Evolutionary conservation across 306 rosid genomes (phyloP).

Genomic region (Ziziphus jujuba): DNA sequence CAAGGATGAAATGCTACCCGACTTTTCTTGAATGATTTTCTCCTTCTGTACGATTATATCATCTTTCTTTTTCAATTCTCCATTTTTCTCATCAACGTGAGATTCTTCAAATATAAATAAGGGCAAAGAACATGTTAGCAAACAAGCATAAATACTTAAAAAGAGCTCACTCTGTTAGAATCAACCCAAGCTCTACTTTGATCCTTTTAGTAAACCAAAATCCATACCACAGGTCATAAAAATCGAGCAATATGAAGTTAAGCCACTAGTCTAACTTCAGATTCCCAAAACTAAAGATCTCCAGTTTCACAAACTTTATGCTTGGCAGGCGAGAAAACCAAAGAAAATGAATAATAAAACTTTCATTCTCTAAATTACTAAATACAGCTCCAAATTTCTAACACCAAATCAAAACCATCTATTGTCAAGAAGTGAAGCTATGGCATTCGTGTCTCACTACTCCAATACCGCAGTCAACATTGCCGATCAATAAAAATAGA

Average conservation of each 20-base stretch:
- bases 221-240: too few relatives aligned
- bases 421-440: not conserved
- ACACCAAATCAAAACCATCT: not conserved
- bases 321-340: slow-evolving; percentile 13
- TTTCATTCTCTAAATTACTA: not conserved
- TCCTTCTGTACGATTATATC: slow-evolving; percentile 58
- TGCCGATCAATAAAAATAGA: not conserved
- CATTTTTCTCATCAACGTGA: slow-evolving; percentile 47
- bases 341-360: slow-evolving; percentile 1
- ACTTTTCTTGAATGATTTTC: slow-evolving; percentile 46
- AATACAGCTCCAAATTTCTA: not conserved
- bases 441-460: not conserved
- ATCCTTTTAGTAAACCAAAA: not conserved
- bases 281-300: slow-evolving; percentile 1
- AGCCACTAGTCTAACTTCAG: not conserved
- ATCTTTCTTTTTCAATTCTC: slow-evolving; percentile 60
- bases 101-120: slow-evolving; percentile 52
- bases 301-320: not conserved
- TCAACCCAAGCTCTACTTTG: not conserved
- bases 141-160: slow-evolving; percentile 16
- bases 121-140: slow-evolving; percentile 28
- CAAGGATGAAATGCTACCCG: slow-evolving; percentile 48
- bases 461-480: not conserved
- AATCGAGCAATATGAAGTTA: too few relatives aligned
- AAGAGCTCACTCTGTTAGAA: not conserved